Evolutionary conservation across 139 green algal genomes (phyloP), one percentile per base, ranked within the genome.

Genomic region (Coelastrella sp.): DNA sequence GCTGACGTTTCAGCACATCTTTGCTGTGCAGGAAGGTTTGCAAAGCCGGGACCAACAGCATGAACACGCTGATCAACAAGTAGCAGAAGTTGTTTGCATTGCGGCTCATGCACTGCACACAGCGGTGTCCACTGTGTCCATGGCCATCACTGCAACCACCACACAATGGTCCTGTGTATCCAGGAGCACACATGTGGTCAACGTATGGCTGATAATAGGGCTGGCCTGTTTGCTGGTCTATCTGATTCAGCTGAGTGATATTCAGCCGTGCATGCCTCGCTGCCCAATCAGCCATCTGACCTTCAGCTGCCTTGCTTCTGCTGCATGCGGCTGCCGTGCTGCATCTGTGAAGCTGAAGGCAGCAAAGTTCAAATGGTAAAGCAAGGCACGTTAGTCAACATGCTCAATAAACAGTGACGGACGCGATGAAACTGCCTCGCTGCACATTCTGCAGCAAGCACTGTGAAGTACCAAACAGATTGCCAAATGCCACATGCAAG

Each of bases 231-330:
- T 54, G 8, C n/a, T 78, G 23, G 47, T 19, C 3, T 56, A 64
- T n/a, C n/a, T n/a, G n/a, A 71, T 87, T 87, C 2, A 87, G 82
- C 64, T 87, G 64, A 4, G 64, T 87, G 13, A 87, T 87, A 64
- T 19, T 79, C 22, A 60, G 32, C 0, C 8, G 4, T 3, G 16
- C 16, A 22, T 87, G 65, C 3, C 47, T 32, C 16, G 54, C 16
- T 0, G 82, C 82, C 82, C 82, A 87, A 17, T 7, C 4, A 5
- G 64, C 6, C 82, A 87, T 78, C 3, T 1, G 3, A 4, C 65
- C 8, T 17, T 65, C 5, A 57, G 23, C 56, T 4, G 58, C 19
- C 6, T 14, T 0, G 3, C 17, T 75, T 16, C 58, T n/a, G 57
- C 11, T 14, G n/a, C 85, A 89, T 4, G 85, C 85, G 5, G 17